Conservation (phyloP, 371 early-diverging fungal species). For the Mortierella sp. region DNA sequence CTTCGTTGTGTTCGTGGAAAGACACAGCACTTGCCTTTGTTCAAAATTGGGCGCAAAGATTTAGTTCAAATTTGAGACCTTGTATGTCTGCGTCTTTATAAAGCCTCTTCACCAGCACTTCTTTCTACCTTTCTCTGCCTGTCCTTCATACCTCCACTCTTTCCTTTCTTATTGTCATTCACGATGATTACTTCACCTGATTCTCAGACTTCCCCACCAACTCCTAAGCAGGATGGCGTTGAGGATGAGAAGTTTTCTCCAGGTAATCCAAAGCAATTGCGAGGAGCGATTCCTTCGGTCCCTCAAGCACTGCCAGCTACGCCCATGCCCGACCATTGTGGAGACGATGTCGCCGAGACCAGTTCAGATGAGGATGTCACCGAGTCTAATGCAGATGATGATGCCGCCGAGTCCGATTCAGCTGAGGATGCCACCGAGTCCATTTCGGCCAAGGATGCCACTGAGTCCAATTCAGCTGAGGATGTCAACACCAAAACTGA, state of each 20-base stretch:
- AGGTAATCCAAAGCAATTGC: not conserved
- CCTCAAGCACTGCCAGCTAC: not conserved
- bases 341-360: not conserved
- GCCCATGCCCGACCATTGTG: not conserved
- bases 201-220: not conserved
- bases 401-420: not conserved
- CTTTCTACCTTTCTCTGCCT: not conserved
- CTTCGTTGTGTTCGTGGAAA: too few relatives aligned
- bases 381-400: too few relatives aligned
- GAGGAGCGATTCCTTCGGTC: too few relatives aligned
- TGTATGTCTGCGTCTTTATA: not conserved
- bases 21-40: too few relatives aligned
- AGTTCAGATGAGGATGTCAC: not conserved
- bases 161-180: not conserved
- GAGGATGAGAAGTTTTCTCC: not conserved
- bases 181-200: not conserved
- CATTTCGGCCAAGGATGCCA: too few relatives aligned
- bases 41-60: too few relatives aligned
- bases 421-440: not conserved
- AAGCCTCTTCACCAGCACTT: too few relatives aligned
- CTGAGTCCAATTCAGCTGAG: not conserved
- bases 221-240: not conserved
- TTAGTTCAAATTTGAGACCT: too few relatives aligned
- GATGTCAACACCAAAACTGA: not conserved
- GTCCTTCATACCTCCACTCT: not conserved